A percentile compares a stretch with the other conserved stretches of the same genome.
These are phyloP conservation scores for Globisporangium nodosum DNA, from an alignment of 352 stramenopile genomes.

Conservation along the genomic window DNA sequence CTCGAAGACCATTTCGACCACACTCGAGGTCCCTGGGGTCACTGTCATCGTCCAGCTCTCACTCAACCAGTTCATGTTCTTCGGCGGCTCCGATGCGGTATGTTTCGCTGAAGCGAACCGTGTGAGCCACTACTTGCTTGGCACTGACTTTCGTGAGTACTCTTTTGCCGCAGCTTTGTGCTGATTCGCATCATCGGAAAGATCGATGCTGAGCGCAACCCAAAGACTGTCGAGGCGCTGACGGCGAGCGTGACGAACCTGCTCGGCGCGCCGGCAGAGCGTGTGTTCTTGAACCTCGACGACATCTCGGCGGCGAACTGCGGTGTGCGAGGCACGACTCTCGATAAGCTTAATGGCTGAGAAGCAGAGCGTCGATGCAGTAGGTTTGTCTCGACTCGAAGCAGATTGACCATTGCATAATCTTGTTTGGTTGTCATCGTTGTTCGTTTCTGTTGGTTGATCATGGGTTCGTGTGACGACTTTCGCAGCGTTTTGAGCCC, in stretches of 20 bases:
- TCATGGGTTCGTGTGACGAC: no score
- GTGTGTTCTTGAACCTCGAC: not conserved
- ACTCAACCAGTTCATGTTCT: conserved; percentile 44
- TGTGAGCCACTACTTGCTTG: not conserved
- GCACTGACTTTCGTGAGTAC: not conserved
- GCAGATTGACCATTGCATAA: no score
- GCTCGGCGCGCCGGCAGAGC: not conserved
- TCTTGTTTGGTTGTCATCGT: no score
- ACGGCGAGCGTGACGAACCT: no score
- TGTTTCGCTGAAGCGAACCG: conserved; percentile 2
- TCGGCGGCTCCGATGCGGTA: conserved; percentile 39
- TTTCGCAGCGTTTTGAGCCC: no score
- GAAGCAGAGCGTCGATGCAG: no score
- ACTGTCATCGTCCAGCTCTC: conserved; percentile 51
- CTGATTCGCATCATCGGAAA: conserved; percentile 38
- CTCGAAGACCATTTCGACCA: conserved; percentile 16
- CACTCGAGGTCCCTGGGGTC: conserved; percentile 16
- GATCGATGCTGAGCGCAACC: conserved; percentile 39
- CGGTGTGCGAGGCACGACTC: no score
- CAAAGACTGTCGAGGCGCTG: conserved; percentile 14
- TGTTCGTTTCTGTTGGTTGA: no score
- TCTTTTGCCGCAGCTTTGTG: conserved; percentile 30
- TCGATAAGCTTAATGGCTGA: no score
- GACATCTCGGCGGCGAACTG: no score
- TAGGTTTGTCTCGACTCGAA: no score